Evolutionary conservation across 2,329 filamentous ascomycete species (phyloP), one percentile per base, ranked within the genome.

Genomic region (Aquanectria penicillioides): DNA sequence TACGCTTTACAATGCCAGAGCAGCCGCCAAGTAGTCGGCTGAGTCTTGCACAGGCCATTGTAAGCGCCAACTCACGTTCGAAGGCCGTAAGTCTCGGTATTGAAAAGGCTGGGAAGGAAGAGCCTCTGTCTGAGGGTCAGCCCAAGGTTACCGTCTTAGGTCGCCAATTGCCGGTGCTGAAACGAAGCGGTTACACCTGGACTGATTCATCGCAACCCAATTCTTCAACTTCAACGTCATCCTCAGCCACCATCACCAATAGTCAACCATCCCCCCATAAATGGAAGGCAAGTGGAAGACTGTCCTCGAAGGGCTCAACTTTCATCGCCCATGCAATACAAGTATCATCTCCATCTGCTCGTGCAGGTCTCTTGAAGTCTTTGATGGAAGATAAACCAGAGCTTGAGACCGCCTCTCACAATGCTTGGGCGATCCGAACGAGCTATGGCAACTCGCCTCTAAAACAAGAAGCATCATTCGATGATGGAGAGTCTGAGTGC

Each of bases 21-120:
- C 93, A 97, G 72, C 93, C 93, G 3, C 81, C 89, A 3, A 95
- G 91, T n/a, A 94, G 92, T 71, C 83, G 92, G 41, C 78, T 97
- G 17, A 96, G 92, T 71, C 79, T 97, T 17, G 91, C 89, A 0
- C 93, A 97, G 74, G 92, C 91, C 0, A 88, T 95, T 1, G 91
- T 96, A 13, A 94, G 91, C 71, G 87, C 88, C 23, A 95, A 94
- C 71, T 93, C 90, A 59, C 85, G 88, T 63, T 87, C 86, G 29
- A 94, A 94, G 75, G 93, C 93, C 9, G 82, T 89, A 23, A 90
- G 85, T 62, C 77, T 97, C 25, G 93, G 93, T 0, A 79, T 97
- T 17, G 87, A 91, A 61, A 85, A 81, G 47, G 83, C 82, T 31
- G 89, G 87, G 0, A 89, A 91, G 40, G 86, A 91, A 33, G 86